Percentiles rank a stretch among this genome's conserved stretches.
phyloP scores from a whole-genome alignment of 1,139 yeast genomes.

The Debaryomycetaceae sp. region DNA sequence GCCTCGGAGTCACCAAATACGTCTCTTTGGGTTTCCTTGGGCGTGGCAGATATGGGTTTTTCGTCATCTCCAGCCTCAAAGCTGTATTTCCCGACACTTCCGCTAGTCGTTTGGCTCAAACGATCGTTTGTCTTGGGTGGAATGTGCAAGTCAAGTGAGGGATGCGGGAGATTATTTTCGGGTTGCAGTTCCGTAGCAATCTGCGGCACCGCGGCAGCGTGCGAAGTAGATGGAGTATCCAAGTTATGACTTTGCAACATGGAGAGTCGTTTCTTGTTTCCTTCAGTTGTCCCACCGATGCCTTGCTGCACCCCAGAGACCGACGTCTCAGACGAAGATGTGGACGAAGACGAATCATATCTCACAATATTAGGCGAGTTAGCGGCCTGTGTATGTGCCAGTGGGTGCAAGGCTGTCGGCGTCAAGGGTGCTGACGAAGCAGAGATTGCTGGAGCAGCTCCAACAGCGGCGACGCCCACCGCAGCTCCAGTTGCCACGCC shows the following conservation, averaged over 20 bases:
- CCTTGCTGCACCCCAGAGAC: conserved; percentile 23
- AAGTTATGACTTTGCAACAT: conserved; percentile 33
- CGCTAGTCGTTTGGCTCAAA: conserved; percentile 7
- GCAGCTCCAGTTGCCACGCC: neutral
- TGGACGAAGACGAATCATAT: conserved; percentile 16
- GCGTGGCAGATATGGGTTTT: conserved; percentile 24
- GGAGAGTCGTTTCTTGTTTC: conserved; percentile 18
- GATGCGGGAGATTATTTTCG: too few relatives aligned
- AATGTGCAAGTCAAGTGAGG: neutral
- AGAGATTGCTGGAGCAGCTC: neutral
- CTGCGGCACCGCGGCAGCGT: conserved; percentile 9
- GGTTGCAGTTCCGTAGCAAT: neutral
- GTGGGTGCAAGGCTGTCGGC: conserved; percentile 9
- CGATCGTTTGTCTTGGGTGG: conserved; percentile 4
- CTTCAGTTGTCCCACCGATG: conserved; percentile 13
- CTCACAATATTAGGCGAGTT: conserved; percentile 28
- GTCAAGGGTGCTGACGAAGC: conserved; percentile 11
- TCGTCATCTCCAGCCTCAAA: conserved; percentile 43
- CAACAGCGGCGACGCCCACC: too few relatives aligned
- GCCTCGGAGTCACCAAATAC: conserved; percentile 12
- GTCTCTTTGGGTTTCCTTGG: conserved; percentile 15
- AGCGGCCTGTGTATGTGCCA: conserved; percentile 12
- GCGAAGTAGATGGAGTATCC: too few relatives aligned
- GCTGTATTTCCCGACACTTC: conserved; percentile 31
- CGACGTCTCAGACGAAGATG: conserved; percentile 16